Evolutionary conservation across 805 yeast genomes (phyloP), one percentile per base, ranked within the genome.

Genomic region (Myxozyma melibiosi): DNA sequence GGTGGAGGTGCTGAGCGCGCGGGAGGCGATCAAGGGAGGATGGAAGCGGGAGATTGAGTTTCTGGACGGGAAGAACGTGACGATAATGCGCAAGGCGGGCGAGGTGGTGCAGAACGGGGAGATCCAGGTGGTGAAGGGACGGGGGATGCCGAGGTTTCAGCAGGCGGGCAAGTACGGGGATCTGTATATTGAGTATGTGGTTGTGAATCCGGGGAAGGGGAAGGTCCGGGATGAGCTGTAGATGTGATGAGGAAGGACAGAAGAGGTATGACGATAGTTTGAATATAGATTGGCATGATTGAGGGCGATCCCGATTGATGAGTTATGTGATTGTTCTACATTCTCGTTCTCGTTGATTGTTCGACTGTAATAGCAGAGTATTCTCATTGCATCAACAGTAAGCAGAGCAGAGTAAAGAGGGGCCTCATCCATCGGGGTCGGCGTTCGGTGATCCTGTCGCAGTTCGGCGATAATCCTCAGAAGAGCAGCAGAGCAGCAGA

Each of bases 71-170:
- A 79, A 82, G 47, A 73, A 74, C 30, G 69, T 78, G 20, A 70
- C 83, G 1, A 51, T 90, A 2, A 57, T 72, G 35, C 79, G 96
- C 57, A 64, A 67, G 1, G 61, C 65, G 7, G 90, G 91, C 18
- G 73, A 73, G 31, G 67, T 77, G 8, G 83, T 88, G 1, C 62
- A 74, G 43, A 75, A 83, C 66, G 95, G 95, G 2, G 87, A 89
- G 63, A 76, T 86, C 6, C 96, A 94, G 70, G 71, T 78, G 2
- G 63, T 92, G 33, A 73, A 77, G 60, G 90, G 88, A 5, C 84
- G 80, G 66, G 99, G 99, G 24, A 90, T 94, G 97, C 98, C 98
- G 1, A 60, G 76, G 4, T 64, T 67, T 24, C 78, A 74, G 39
- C 77, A 77, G 37, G 74, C 74, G 22, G 83, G 78, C 46, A 79